Percentiles rank a stretch among this genome's conserved stretches.
Conservation (phyloP, 176 grass and related monocot species). For the Oryza rufipogon region DNA sequence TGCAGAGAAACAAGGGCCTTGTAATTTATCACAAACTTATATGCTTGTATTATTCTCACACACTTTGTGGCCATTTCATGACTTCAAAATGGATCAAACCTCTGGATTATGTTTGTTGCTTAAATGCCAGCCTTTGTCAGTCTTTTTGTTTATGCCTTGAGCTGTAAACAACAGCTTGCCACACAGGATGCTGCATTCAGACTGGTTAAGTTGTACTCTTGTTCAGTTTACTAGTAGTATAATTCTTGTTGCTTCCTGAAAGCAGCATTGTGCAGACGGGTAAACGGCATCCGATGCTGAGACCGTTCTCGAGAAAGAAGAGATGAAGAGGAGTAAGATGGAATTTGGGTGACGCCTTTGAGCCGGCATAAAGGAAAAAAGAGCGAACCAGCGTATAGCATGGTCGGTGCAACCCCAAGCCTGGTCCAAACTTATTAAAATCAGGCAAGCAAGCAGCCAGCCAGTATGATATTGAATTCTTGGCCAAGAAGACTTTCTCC, state of each 20-base stretch:
- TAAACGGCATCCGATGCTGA: background rate
- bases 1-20: slow-evolving; percentile 16
- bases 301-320: slow-evolving; percentile 21
- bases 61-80: background rate
- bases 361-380: slow-evolving; percentile 17
- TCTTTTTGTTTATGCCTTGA: too few relatives aligned
- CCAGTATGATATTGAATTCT: background rate
- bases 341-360: background rate
- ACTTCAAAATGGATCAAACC: slow-evolving; percentile 14
- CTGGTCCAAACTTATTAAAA: background rate
- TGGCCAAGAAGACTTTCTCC: background rate
- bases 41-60: background rate
- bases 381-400: too few relatives aligned
- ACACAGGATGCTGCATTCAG: background rate
- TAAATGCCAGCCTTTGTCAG: background rate
- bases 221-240: too few relatives aligned
- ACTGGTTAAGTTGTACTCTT: background rate
- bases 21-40: slow-evolving; percentile 5
- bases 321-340: background rate
- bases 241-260: background rate
- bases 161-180: too few relatives aligned
- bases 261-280: background rate
- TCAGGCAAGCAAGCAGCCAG: too few relatives aligned
- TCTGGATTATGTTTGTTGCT: background rate
- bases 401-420: slow-evolving; percentile 10